These are phyloP conservation scores for Nannochloropsis salina DNA, from an alignment of 108 stramenopile species.

Conservation along the genomic window DNA sequence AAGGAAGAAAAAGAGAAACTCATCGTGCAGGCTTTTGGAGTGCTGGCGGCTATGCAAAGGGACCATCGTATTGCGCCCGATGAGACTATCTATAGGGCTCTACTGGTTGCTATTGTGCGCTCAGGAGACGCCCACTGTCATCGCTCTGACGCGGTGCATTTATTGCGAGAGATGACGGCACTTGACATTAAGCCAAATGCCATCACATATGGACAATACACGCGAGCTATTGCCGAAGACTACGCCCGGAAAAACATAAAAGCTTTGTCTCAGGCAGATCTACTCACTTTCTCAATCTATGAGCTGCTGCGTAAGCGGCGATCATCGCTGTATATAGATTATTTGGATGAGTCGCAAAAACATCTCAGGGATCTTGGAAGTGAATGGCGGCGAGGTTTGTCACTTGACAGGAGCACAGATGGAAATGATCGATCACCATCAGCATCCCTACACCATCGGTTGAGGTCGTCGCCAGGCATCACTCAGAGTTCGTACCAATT, in stretches of 20 bases:
- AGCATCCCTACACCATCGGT: neutral
- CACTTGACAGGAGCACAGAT: too few relatives aligned
- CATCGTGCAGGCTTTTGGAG: neutral
- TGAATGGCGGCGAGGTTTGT: neutral
- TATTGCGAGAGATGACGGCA: neutral
- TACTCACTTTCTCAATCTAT: neutral
- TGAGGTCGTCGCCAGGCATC: neutral
- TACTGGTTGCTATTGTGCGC: neutral
- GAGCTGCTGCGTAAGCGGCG: neutral
- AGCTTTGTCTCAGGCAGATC: neutral
- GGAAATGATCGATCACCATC: neutral
- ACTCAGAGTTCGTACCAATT: neutral
- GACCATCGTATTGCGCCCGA: neutral
- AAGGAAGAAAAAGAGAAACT: neutral
- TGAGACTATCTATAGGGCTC: neutral
- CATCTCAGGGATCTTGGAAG: neutral
- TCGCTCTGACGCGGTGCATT: neutral
- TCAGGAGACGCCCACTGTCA: neutral
- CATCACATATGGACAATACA: neutral
- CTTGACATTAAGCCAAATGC: constrained; percentile 6
- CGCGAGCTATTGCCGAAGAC: neutral
- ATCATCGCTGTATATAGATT: neutral
- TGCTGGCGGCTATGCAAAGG: constrained; percentile 6
- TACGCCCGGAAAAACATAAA: neutral
- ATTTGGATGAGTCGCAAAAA: neutral